phyloP scores from a whole-genome alignment of 108 stramenopile species.

The Skeletonema menzelii region DNA sequence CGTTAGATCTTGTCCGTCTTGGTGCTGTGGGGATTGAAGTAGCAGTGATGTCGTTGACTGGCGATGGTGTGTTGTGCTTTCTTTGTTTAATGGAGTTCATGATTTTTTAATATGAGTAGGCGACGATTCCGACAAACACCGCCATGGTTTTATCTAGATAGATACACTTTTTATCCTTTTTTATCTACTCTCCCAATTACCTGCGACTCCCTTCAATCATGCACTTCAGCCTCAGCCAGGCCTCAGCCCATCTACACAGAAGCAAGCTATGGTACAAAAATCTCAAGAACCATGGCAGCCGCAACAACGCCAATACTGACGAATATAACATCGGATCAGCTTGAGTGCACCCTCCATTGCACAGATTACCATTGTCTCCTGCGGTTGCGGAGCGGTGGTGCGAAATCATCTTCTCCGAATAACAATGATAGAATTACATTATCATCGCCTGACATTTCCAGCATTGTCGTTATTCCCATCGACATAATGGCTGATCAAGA shows the following conservation, averaged over 20 bases:
- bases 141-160: no score
- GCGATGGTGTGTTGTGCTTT: not conserved
- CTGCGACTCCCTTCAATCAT: no score
- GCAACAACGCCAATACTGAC: conserved; percentile 25
- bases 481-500: not conserved
- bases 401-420: not conserved
- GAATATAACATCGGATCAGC: conserved; percentile 15
- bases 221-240: no score
- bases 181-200: no score
- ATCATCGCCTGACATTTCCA: conserved; percentile 31
- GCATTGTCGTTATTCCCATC: conserved; percentile 34
- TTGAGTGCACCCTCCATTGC: conserved; percentile 39
- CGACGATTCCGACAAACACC: not conserved
- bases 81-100: not conserved
- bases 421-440: not conserved
- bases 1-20: not conserved
- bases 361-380: conserved; percentile 34
- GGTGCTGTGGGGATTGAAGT: not conserved
- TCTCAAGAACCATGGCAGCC: not conserved
- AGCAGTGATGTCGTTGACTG: not conserved
- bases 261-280: no score
- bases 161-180: no score
- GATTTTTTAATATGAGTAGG: not conserved
- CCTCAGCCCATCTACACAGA: no score
- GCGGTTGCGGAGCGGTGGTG: conserved; percentile 12